Evolutionary conservation across 2,329 filamentous ascomycete species (phyloP), one percentile per base, ranked within the genome.

Genomic region (Cyphellophora europaea): DNA sequence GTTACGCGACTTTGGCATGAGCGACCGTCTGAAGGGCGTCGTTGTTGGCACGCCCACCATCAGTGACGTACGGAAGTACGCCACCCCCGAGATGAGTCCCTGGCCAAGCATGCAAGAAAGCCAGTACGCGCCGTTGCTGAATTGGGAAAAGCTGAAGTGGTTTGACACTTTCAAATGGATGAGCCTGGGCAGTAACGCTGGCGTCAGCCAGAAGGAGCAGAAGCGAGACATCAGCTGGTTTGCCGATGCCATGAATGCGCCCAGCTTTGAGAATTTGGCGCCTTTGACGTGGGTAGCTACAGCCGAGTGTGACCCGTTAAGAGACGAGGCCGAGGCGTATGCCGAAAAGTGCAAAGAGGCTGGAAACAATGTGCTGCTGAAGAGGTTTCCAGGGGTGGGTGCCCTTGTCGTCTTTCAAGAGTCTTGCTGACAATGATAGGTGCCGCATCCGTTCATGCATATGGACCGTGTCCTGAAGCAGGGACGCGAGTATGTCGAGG

Each of bases 91-190:
- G 19, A 42, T 46, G 41, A 45, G 44, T 29, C 47, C 47, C 2
- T 49, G 43, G 41, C 38, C 43, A 15, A 47, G 44, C 23, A 48
- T 49, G 47, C 43, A 38, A 17, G 44, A 49, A 18, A 36, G 37
- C 30, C 44, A 48, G 29, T 40, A 33, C 37, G 43, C 44, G 8
- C 47, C 47, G 5, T 38, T 49, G 8, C 41, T 49, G 11, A 40
- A 49, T 32, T 49, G 47, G 47, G 35, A 44, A 25, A 47, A 48
- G 17, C 27, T 49, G 37, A 49, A 48, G 27, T 48, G 44, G 47
- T 45, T 49, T 27, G 47, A 49, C 36, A 45, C 43, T 4, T 49
- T 48, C 41, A 49, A 49, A 29, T 47, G 44, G 44, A 45, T 47
- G 31, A 43, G 40, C 10, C 30, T 49, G 14, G 29, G 38, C 3